Percentiles rank a stretch among this genome's conserved stretches.
phyloP scores from a whole-genome alignment of 129 eudicot species.

The Flaveria bidentis region DNA sequence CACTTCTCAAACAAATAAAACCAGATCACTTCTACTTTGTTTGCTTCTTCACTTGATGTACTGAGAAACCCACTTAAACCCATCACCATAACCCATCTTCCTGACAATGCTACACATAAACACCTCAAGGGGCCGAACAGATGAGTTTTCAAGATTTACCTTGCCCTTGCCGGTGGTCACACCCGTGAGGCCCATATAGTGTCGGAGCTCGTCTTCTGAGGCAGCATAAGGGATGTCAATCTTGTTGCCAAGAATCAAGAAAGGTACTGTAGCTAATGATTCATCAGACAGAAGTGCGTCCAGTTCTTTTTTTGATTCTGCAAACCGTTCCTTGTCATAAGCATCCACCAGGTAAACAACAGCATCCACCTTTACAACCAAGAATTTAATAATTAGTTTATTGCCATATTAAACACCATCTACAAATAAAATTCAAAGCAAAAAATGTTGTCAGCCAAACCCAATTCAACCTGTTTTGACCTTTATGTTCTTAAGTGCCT shows the following conservation, averaged over 20 bases:
- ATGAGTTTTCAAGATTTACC: slow-evolving; percentile 63
- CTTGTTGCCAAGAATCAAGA: slow-evolving; percentile 79
- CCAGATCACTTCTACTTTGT: neutral
- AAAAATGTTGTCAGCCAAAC: neutral
- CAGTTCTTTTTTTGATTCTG: slow-evolving; percentile 85
- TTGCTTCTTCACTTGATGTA: slow-evolving; percentile 60
- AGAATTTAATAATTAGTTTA: neutral
- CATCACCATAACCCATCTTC: slow-evolving; percentile 95
- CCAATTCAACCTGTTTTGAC: neutral
- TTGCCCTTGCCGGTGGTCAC: slow-evolving; percentile 88
- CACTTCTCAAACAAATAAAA: slow-evolving; percentile 8
- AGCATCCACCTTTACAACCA: slow-evolving; percentile 74
- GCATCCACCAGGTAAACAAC: slow-evolving; percentile 91
- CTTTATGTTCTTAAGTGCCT: neutral
- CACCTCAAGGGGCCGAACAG: slow-evolving; percentile 85
- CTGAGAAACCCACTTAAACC: slow-evolving; percentile 93
- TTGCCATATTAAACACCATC: neutral
- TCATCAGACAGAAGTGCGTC: slow-evolving; percentile 96
- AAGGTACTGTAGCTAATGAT: slow-evolving; percentile 76
- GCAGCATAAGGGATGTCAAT: slow-evolving; percentile 94
- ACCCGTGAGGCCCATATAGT: slow-evolving; percentile 62
- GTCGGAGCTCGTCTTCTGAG: slow-evolving; percentile 79
- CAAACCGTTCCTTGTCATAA: slow-evolving; percentile 78
- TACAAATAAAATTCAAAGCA: neutral
- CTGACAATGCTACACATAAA: slow-evolving; percentile 98